A percentile compares a stretch with the other conserved stretches of the same genome.
Conservation (phyloP, 1,284 basidiomycete species). For the Takashimella tepidaria region DNA sequence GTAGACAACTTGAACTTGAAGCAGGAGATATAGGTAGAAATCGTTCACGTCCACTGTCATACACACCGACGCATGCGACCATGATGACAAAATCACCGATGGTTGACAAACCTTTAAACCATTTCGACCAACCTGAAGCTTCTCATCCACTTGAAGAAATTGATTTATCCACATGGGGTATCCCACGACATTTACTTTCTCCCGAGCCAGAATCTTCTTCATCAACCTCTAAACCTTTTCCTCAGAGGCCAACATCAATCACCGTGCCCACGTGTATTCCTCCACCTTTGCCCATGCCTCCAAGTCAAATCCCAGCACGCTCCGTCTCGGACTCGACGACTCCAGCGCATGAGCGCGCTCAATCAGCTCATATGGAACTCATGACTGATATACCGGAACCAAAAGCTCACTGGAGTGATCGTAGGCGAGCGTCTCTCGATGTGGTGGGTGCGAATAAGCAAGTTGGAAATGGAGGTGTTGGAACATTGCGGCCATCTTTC, state of each 20-base stretch:
- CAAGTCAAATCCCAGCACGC: constrained; percentile 1
- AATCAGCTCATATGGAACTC: constrained; percentile 22
- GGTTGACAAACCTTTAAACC: too few species aligned
- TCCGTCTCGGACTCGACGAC: constrained; percentile 12
- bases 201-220: not conserved
- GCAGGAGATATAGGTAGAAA: not conserved
- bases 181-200: constrained; percentile 22
- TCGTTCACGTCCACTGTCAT: not conserved
- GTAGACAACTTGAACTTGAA: constrained; percentile 3
- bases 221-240: not conserved
- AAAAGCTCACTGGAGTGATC: not conserved
- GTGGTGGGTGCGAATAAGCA: constrained; percentile 4
- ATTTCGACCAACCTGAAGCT: not conserved
- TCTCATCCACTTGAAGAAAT: constrained; percentile 10
- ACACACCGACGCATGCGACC: not conserved
- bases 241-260: not conserved
- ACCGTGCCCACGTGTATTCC: not conserved
- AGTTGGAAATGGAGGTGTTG: not conserved
- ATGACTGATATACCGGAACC: too few species aligned
- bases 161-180: constrained; percentile 22
- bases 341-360: constrained; percentile 8
- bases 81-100: not conserved
- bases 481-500: constrained; percentile 3
- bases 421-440: not conserved
- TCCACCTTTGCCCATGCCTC: not conserved